A percentile compares a stretch with the other conserved stretches of the same genome.
Conservation (phyloP, 495 filamentous ascomycete species). For the Aspergillus affinis region DNA sequence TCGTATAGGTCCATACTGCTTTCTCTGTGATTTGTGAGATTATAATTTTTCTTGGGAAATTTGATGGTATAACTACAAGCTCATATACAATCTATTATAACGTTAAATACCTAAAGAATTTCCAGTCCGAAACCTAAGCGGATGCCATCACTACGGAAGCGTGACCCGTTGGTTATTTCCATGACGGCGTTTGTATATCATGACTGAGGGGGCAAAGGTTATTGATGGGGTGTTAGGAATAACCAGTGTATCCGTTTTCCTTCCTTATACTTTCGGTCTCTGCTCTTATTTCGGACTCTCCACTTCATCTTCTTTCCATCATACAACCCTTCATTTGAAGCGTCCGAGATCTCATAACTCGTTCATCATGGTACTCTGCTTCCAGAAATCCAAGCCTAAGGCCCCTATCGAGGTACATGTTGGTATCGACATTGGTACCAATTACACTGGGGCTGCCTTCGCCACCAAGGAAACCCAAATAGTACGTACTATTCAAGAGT, state of each 20-base stretch:
- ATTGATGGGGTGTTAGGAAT: no score
- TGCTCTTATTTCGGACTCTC: background rate
- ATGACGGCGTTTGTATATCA: background rate
- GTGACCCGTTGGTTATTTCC: background rate
- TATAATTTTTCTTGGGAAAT: no score
- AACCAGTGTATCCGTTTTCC: no score
- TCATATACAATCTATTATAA: background rate
- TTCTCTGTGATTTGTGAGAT: no score
- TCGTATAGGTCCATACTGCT: no score
- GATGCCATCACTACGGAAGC: background rate
- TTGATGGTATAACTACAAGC: no score
- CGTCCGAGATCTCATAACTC: background rate
- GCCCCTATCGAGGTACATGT: constrained; percentile 23
- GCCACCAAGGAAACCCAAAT: constrained; percentile 5
- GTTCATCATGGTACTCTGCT: background rate
- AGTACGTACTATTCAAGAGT: constrained; percentile 27
- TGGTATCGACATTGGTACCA: constrained; percentile 52
- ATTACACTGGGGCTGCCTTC: constrained; percentile 31
- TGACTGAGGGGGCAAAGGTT: no score
- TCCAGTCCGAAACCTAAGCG: background rate
- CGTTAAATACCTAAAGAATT: background rate
- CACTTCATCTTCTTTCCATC: background rate
- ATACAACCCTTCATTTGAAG: background rate
- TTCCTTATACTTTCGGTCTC: background rate
- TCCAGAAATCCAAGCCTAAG: background rate